These are phyloP conservation scores for Penicillium sp. DNA, from an alignment of 2,329 filamentous ascomycete genomes.

Conservation along the genomic window DNA sequence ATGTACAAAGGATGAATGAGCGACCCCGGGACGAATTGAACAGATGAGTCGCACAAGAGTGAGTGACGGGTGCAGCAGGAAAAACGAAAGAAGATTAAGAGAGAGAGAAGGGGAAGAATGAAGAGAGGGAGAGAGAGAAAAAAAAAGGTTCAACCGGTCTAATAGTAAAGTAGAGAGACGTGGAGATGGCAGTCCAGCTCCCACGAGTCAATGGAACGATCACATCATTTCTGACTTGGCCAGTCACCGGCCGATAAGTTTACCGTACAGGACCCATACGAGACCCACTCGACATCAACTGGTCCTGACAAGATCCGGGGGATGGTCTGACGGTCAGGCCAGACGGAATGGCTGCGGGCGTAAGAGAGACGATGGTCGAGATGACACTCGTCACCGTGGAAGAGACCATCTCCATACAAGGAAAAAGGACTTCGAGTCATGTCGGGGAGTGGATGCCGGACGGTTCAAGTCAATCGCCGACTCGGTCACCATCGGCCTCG, in stretches of 20 bases:
- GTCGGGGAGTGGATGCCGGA: too few relatives aligned
- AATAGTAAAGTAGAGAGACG: too few relatives aligned
- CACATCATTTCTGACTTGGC: slow-evolving; percentile 5
- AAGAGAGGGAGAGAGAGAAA: background rate
- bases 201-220: slow-evolving; percentile 1
- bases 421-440: too few relatives aligned
- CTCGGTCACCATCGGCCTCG: slow-evolving; percentile 8
- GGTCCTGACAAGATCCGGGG: background rate
- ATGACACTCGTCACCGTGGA: too few relatives aligned
- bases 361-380: too few relatives aligned
- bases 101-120: background rate
- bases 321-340: background rate
- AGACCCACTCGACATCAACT: slow-evolving; percentile 5
- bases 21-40: too few relatives aligned
- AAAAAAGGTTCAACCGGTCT: background rate
- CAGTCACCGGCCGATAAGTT: slow-evolving; percentile 13
- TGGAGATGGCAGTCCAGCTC: too few relatives aligned
- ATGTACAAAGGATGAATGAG: background rate
- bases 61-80: too few relatives aligned
- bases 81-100: too few relatives aligned
- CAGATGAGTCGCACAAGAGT: too few relatives aligned
- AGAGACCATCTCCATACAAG: too few relatives aligned
- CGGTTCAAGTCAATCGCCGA: slow-evolving; percentile 2
- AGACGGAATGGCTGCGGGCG: too few relatives aligned
- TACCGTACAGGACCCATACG: slow-evolving; percentile 8